A percentile compares a stretch with the other conserved stretches of the same genome.
phyloP scores from a whole-genome alignment of 768 basidiomycete species.

The Favolaschia claudopus region DNA sequence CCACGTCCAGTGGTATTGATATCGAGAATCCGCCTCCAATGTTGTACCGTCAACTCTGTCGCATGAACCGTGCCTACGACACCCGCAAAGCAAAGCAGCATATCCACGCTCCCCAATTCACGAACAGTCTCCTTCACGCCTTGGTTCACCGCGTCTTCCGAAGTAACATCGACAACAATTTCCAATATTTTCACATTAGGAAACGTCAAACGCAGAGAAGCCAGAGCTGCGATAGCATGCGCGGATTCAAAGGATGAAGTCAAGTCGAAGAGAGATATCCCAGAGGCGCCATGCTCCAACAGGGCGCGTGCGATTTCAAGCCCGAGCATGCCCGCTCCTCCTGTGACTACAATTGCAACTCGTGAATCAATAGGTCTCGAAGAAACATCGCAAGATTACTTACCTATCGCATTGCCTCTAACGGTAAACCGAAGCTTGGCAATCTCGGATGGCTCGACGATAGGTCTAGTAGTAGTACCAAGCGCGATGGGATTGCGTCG shows the following conservation, averaged over 20 bases:
- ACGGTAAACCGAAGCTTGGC: conserved; percentile 46
- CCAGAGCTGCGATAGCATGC: conserved; percentile 27
- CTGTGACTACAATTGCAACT: conserved; percentile 44
- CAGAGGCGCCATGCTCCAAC: conserved; percentile 52
- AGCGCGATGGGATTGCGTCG: conserved; percentile 13
- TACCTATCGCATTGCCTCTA: conserved; percentile 50
- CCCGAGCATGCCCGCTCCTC: conserved; percentile 50
- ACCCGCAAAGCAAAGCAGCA: conserved; percentile 53
- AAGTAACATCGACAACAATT: conserved; percentile 45
- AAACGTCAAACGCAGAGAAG: conserved; percentile 33
- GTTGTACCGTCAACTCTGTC: conserved; percentile 36
- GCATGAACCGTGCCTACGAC: conserved; percentile 45
- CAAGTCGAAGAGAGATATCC: conserved; percentile 42
- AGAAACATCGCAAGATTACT: conserved; percentile 5
- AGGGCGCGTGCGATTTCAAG: conserved; percentile 46
- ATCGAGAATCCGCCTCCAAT: conserved; percentile 49
- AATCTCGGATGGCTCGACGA: conserved; percentile 29
- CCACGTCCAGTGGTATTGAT: conserved; percentile 54
- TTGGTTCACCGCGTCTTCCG: conserved; percentile 33
- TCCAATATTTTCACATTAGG: conserved; percentile 42
- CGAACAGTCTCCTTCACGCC: conserved; percentile 32
- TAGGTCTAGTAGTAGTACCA: background rate
- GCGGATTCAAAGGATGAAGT: conserved; percentile 32
- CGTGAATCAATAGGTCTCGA: background rate
- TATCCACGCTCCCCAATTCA: conserved; percentile 42